phyloP scores from a whole-genome alignment of 83 land plant genomes.

The Thuja plicata region DNA sequence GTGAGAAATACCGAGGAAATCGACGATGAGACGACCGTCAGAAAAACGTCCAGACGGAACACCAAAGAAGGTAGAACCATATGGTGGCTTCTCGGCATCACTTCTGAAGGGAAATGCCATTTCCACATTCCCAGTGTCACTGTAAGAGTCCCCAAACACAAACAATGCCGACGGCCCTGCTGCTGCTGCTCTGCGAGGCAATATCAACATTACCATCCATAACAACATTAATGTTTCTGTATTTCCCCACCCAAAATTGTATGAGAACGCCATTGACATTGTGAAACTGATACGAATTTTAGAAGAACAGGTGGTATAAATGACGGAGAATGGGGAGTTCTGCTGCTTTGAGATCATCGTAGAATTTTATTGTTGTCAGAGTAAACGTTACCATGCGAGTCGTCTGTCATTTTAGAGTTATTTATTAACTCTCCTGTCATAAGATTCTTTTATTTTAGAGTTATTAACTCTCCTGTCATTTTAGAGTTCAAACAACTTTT shows the following conservation, averaged over 20 bases:
- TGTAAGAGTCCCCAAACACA: background rate
- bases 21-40: slow-evolving; percentile 5
- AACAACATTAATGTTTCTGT: background rate
- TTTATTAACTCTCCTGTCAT: too few species aligned
- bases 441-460: too few species aligned
- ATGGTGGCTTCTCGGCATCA: background rate
- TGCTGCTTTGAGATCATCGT: too few species aligned
- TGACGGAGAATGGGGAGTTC: background rate
- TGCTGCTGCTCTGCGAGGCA: background rate
- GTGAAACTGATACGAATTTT: background rate
- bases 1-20: background rate
- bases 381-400: too few species aligned
- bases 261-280: background rate
- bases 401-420: too few species aligned
- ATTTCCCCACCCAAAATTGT: background rate
- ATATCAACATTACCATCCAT: background rate
- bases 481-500: too few species aligned
- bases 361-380: too few species aligned
- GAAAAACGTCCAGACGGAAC: background rate
- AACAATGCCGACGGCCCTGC: background rate
- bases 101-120: background rate
- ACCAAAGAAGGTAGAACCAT: slow-evolving; percentile 12
- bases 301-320: background rate
- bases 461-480: too few species aligned
- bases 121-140: background rate